Conservation (phyloP, 805 yeast species). For the Metschnikowia proteae region DNA sequence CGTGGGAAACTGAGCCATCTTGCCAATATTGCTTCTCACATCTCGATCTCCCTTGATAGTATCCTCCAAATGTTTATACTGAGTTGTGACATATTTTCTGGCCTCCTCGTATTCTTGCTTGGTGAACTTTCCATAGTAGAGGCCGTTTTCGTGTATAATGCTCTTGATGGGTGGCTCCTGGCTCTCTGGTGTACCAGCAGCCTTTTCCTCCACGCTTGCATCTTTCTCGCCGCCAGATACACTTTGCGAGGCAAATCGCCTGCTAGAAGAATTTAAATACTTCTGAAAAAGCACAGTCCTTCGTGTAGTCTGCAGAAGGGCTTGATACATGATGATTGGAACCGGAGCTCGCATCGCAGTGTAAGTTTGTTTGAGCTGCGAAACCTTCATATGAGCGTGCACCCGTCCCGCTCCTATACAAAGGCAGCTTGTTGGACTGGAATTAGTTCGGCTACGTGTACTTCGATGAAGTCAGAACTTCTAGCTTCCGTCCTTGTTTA, state of each 20-base stretch:
- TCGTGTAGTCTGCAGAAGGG: neutral
- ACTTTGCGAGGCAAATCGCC: neutral
- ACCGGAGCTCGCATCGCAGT: neutral
- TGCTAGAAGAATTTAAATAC: neutral
- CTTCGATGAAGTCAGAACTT: no score
- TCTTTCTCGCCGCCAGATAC: neutral
- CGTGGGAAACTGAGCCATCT: constrained; percentile 36
- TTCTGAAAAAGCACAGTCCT: neutral
- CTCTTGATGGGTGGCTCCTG: neutral
- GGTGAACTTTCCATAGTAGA: constrained; percentile 34
- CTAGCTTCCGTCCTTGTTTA: no score
- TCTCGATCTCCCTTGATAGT: constrained; percentile 37
- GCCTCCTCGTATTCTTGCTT: constrained; percentile 40
- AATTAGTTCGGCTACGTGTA: no score
- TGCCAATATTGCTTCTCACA: constrained; percentile 34
- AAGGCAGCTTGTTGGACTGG: no score
- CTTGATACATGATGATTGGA: neutral
- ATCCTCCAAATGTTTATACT: constrained; percentile 29
- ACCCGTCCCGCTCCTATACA: no score
- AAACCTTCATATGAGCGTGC: neutral
- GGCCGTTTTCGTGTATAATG: constrained; percentile 24
- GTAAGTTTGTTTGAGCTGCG: neutral
- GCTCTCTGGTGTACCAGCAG: neutral
- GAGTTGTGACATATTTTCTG: constrained; percentile 28
- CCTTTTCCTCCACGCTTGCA: neutral